These are phyloP conservation scores for Dentiscutata heterogama DNA, from an alignment of 371 early-diverging fungal species.

Conservation along the genomic window DNA sequence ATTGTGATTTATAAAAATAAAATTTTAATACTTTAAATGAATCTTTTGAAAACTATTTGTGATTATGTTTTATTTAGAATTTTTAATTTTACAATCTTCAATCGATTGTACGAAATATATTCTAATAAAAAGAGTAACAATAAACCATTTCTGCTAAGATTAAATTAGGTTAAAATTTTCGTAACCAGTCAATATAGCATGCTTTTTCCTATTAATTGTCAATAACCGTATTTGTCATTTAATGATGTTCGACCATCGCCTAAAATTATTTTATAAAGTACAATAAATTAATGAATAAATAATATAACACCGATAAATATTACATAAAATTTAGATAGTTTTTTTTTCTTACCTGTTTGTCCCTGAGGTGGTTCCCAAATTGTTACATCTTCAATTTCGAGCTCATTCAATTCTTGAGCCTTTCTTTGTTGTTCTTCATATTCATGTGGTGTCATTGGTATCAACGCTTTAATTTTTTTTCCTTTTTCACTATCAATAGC, in stretches of 20 bases:
- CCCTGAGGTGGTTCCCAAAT: constrained; percentile 42
- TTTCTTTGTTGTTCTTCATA: constrained; percentile 26
- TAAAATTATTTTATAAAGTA: neutral
- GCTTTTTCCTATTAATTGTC: neutral
- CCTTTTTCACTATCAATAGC: neutral
- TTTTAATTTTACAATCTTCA: too few species aligned
- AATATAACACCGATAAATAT: neutral
- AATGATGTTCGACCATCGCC: constrained; percentile 41
- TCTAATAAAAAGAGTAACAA: too few species aligned
- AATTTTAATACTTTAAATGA: too few species aligned
- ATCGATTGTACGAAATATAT: too few species aligned
- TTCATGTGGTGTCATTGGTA: constrained; percentile 39
- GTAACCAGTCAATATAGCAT: too few species aligned
- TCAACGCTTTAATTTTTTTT: constrained; percentile 18
- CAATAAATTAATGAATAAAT: neutral
- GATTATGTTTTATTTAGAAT: too few species aligned
- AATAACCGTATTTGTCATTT: constrained; percentile 43
- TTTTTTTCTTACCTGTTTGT: constrained; percentile 20
- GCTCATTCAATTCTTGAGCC: constrained; percentile 13
- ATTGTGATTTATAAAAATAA: too few species aligned
- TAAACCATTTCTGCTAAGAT: too few species aligned
- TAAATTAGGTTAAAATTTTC: too few species aligned
- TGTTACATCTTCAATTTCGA: constrained; percentile 28
- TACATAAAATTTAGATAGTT: neutral
- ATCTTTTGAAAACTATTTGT: too few species aligned